A percentile compares a stretch with the other conserved stretches of the same genome.
These are phyloP conservation scores for Wickerhamiella lipophila DNA, from an alignment of 805 yeast genomes.

Conservation along the genomic window DNA sequence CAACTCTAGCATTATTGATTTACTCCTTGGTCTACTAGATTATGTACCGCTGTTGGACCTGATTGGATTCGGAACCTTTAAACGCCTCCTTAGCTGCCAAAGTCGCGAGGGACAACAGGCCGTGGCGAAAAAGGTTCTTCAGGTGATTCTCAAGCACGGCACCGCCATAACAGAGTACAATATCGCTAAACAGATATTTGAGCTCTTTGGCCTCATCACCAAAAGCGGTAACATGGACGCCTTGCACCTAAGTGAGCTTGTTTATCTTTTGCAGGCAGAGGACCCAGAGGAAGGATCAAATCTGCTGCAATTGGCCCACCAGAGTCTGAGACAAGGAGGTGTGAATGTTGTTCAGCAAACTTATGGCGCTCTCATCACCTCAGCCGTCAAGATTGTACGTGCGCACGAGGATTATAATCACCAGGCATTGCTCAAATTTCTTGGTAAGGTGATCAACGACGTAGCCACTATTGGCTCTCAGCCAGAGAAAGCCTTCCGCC, in stretches of 20 bases:
- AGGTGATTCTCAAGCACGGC: constrained; percentile 37
- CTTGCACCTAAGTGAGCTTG: constrained; percentile 43
- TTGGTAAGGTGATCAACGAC: constrained; percentile 59
- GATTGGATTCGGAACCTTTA: constrained; percentile 36
- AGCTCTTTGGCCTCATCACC: constrained; percentile 44
- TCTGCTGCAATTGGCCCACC: constrained; percentile 35
- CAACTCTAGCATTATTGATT: constrained; percentile 20
- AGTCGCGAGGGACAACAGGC: constrained; percentile 40
- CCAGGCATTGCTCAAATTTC: constrained; percentile 47
- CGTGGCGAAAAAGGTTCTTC: constrained; percentile 49
- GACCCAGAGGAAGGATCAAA: constrained; percentile 37
- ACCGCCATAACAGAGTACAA: constrained; percentile 32
- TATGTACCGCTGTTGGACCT: constrained; percentile 26
- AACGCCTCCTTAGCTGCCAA: constrained; percentile 43
- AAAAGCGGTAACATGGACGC: constrained; percentile 27
- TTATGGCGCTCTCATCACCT: constrained; percentile 62
- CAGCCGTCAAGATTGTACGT: constrained; percentile 38
- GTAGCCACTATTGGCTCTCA: constrained; percentile 27
- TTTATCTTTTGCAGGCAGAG: constrained; percentile 47
- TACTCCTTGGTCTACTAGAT: constrained; percentile 28
- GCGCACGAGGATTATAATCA: constrained; percentile 3
- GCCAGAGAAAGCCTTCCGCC: constrained; percentile 30
- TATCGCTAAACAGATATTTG: constrained; percentile 48
- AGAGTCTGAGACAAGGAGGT: constrained; percentile 42
- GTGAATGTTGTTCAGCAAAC: constrained; percentile 44